Percentiles rank a stretch among this genome's conserved stretches.
phyloP scores from a whole-genome alignment of 2,329 filamentous ascomycete species.

The Talaromyces pinophilus region DNA sequence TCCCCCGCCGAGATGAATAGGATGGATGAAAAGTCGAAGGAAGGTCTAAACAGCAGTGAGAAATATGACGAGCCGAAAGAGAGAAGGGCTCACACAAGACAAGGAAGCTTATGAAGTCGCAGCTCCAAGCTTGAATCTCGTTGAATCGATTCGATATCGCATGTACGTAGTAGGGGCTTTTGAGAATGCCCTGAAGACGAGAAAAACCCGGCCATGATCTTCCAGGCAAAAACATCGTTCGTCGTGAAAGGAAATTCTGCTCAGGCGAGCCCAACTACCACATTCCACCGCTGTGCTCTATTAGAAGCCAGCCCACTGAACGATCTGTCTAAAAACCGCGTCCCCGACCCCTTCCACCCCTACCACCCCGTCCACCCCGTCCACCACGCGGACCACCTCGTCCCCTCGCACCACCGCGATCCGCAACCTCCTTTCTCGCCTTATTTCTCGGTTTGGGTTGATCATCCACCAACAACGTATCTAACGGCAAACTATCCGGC shows the following conservation, averaged over 20 bases:
- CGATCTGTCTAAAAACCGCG: conserved; percentile 41
- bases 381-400: conserved; percentile 41
- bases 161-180: background rate
- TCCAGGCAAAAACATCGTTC: background rate
- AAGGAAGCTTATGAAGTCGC: background rate
- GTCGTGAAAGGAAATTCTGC: background rate
- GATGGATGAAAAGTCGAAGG: background rate
- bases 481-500: conserved; percentile 89
- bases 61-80: background rate
- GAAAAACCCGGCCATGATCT: background rate
- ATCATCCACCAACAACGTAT: conserved; percentile 94
- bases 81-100: background rate
- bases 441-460: conserved; percentile 99
- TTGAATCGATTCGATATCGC: background rate
- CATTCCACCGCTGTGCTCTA: background rate
- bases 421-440: conserved; percentile 81
- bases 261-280: background rate
- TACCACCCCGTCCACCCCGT: conserved; percentile 32
- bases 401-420: conserved; percentile 52
- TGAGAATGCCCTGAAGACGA: background rate
- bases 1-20: background rate
- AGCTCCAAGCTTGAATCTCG: background rate
- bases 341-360: conserved; percentile 49
- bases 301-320: background rate
- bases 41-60: background rate